Conservation (phyloP, 768 basidiomycete species). For the Suillus fuscotomentosus region DNA sequence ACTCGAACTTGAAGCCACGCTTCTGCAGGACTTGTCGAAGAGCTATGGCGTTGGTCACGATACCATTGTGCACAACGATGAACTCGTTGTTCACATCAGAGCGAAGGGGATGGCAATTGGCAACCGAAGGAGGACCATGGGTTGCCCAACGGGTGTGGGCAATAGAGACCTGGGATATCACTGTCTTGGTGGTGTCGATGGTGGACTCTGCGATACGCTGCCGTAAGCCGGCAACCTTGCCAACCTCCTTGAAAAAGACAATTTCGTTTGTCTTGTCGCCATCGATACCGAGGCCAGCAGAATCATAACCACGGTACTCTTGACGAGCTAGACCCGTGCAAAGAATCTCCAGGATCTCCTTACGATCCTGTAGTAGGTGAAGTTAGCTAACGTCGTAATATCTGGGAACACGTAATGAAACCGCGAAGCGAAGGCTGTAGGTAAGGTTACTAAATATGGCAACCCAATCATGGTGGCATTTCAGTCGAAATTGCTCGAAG, state of each 20-base stretch:
- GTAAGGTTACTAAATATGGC: constrained; percentile 19
- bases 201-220: constrained; percentile 77
- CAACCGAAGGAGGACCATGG: constrained; percentile 83
- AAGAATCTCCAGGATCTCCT: constrained; percentile 88
- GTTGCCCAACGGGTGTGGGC: constrained; percentile 99
- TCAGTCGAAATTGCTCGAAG: neutral
- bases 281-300: constrained; percentile 87
- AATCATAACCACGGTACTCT: constrained; percentile 98
- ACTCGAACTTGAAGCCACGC: constrained; percentile 90
- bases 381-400: constrained; percentile 11
- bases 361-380: constrained; percentile 60
- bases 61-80: constrained; percentile 96
- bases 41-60: constrained; percentile 91
- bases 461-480: neutral
- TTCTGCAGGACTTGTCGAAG: constrained; percentile 93
- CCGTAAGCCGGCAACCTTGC: constrained; percentile 92
- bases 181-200: constrained; percentile 74
- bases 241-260: constrained; percentile 94
- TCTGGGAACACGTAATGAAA: neutral
- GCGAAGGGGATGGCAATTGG: constrained; percentile 95
- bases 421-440: neutral
- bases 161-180: constrained; percentile 89
- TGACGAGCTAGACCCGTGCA: constrained; percentile 89
- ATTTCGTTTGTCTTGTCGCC: constrained; percentile 81
- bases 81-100: constrained; percentile 83